Evolutionary conservation across 371 early-diverging fungal genomes (phyloP).

Genomic region (Zychaea mexicana): DNA sequence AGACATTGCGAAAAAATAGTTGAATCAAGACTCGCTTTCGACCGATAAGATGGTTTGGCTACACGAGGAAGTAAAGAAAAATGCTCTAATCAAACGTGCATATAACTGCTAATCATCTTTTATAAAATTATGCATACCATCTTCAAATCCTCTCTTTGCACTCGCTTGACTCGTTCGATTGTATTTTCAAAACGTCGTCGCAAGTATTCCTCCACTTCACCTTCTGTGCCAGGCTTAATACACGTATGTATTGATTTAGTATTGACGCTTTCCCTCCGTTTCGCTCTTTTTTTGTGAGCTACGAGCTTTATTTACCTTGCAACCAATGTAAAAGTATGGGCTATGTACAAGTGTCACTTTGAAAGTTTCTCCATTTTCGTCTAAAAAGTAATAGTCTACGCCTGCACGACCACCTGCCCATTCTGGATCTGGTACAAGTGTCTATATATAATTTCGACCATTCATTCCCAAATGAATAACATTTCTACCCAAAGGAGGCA

Average conservation of each 20-base stretch:
- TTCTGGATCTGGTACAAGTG: slow-evolving; percentile 61
- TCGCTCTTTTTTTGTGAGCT: not conserved
- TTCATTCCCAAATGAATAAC: not conserved
- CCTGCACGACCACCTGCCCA: slow-evolving; percentile 76
- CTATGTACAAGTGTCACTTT: slow-evolving; percentile 82
- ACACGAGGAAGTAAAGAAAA: slow-evolving; percentile 1
- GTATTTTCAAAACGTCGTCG: slow-evolving; percentile 69
- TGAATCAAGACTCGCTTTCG: slow-evolving; percentile 74
- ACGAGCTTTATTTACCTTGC: slow-evolving; percentile 59
- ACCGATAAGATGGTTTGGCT: slow-evolving; percentile 92
- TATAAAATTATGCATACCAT: slow-evolving; percentile 54
- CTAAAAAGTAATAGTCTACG: slow-evolving; percentile 91
- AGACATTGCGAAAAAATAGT: slow-evolving; percentile 81
- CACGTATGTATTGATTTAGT: not conserved
- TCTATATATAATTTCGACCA: slow-evolving; percentile 32
- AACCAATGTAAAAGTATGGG: slow-evolving; percentile 91
- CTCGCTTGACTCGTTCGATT: slow-evolving; percentile 64
- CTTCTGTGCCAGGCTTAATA: slow-evolving; percentile 66
- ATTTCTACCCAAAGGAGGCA: not conserved
- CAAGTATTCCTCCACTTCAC: slow-evolving; percentile 89
- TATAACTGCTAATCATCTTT: not conserved
- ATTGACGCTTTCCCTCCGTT: not conserved
- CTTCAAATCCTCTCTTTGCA: slow-evolving; percentile 85
- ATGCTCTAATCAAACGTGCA: not conserved
- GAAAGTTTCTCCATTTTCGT: slow-evolving; percentile 89